Base-by-base conservation (phyloP, 345 rosid species). In the Citrus mangshanensis region DNA sequence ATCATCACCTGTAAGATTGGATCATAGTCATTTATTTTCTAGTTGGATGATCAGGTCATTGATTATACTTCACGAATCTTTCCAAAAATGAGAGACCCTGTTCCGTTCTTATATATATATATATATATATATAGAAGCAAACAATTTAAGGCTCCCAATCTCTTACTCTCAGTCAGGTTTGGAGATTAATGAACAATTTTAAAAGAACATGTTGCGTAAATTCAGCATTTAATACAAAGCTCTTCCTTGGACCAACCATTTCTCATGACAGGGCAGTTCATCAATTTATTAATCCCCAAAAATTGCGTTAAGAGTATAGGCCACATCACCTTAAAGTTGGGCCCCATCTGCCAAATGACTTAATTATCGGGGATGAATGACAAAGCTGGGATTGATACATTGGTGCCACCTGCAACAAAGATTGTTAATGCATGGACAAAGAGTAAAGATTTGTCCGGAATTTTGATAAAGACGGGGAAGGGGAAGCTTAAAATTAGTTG, bases 11-110 rank as follows among this genome's bases (percentile, higher is more conserved):
- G n/a, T 16, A 46, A 46, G 16, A 25, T 69, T 69, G 30, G 58
- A 69, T 69, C 37, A 27, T 7, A 70, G 37, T 10, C 60, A 7
- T 70, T 25, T 70, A 72, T 19, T 72, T 72, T 55, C 46, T 22
- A 21, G 75, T 55, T 32, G 75, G 75, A 5, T 21, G 65, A 72
- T 56, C 75, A 56, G 35, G n/a, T 55, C 75, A 72, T 55, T 72
- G 35, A 72, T 21, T 56, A 8, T n/a, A 37, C 46, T 40, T 22
- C 22, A 7, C 42, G 24, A 64, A 64, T 32, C 68, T 59, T 59
- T 37, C 34, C n/a, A 27, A 58, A 58, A 73, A 37, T 7, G 55
- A 21, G 27, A 73, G 40, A 32, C 6, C n/a, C 28, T 46, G 51
- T 46, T 3, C 51, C 4, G 14, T 42, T 10, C 12, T 42, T 35